Evolutionary conservation across 768 basidiomycete genomes (phyloP), one percentile per base, ranked within the genome.

Genomic region (Macrolepiota fuliginosa): DNA sequence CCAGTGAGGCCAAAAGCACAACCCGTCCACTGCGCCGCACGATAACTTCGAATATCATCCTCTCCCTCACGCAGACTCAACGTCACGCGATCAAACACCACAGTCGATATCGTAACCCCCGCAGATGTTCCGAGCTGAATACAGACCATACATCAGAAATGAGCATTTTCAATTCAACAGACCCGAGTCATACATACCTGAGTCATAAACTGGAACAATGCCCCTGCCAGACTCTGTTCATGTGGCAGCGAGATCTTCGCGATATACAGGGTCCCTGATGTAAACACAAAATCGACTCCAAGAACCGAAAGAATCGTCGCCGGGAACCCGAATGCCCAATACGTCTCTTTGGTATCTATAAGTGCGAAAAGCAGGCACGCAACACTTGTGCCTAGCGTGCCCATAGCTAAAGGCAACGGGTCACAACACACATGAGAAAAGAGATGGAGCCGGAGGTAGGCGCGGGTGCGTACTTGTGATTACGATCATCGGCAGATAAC

Each of bases 311-410:
- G 61, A 42, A 84, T 72, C 0, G 88, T 81, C 0, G 87, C 81
- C 0, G 90, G 89, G 72, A 93, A 93, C 4, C 84, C 86, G 61
- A 80, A 89, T 1, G 87, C 88, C 92, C 91, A 93, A 65, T 87
- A 93, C 0, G 85, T 72, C 4, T 75, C 76, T 0, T 71, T 63
- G 0, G 88, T 81, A 25, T 82, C 64, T 63, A 92, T 89, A 1
- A 89, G 64, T 1, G 91, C 91, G 66, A 92, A 90, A 3, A 92
- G 73, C 7, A 92, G 72, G 63, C 79, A 81, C 0, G 88, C 88
- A 7, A 72, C 55, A 3, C 79, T 77, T 0, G 91, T 91, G 37
- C 87, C 69, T 4, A 81, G 54, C 0, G 88, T 86, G 17, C 92
- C 91, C 19, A 73, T 60, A 2, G 51, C 68, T 66, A 59, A 5